These are phyloP conservation scores for Fusarium sp. DNA, from an alignment of 2,329 filamentous ascomycete species.

Conservation along the genomic window DNA sequence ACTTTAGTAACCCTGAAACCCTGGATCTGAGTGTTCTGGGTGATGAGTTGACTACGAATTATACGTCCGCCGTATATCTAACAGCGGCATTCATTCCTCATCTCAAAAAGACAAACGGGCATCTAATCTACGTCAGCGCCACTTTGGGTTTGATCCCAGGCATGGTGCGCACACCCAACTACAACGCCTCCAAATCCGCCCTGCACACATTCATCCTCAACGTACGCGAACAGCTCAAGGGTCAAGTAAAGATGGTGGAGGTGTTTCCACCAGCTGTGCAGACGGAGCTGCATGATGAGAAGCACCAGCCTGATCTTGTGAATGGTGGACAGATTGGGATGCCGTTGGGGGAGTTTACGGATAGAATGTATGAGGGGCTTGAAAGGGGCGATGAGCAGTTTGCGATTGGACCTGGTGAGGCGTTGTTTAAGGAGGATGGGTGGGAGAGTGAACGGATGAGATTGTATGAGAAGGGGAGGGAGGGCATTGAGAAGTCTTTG, in stretches of 20 bases:
- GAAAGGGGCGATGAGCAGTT: slow-evolving; percentile 42
- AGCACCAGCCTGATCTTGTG: slow-evolving; percentile 43
- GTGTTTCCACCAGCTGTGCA: slow-evolving; percentile 49
- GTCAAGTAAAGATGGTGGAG: slow-evolving; percentile 36
- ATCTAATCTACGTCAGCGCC: slow-evolving; percentile 44
- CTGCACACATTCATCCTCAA: slow-evolving; percentile 45
- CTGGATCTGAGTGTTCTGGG: slow-evolving; percentile 48
- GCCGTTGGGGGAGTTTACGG: slow-evolving; percentile 55
- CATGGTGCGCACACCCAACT: slow-evolving; percentile 45
- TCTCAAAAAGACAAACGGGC: slow-evolving; percentile 22
- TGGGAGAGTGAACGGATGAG: slow-evolving; percentile 38
- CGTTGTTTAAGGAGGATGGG: slow-evolving; percentile 39
- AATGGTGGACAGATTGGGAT: slow-evolving; percentile 52
- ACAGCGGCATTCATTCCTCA: slow-evolving; percentile 47
- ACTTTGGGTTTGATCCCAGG: slow-evolving; percentile 39
- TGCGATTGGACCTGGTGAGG: slow-evolving; percentile 40
- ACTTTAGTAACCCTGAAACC: slow-evolving; percentile 41
- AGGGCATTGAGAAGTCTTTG: slow-evolving; percentile 18
- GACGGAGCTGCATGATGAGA: slow-evolving; percentile 46
- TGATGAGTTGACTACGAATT: slow-evolving; percentile 44
- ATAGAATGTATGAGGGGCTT: slow-evolving; percentile 50
- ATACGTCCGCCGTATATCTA: slow-evolving; percentile 45
- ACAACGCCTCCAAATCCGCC: slow-evolving; percentile 46
- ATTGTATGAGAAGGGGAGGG: slow-evolving; percentile 33
- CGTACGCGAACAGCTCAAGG: slow-evolving; percentile 39